Evolutionary conservation across 208 protist species (phyloP), one percentile per base, ranked within the genome.

Genomic region (Novymonas esmeraldas): DNA sequence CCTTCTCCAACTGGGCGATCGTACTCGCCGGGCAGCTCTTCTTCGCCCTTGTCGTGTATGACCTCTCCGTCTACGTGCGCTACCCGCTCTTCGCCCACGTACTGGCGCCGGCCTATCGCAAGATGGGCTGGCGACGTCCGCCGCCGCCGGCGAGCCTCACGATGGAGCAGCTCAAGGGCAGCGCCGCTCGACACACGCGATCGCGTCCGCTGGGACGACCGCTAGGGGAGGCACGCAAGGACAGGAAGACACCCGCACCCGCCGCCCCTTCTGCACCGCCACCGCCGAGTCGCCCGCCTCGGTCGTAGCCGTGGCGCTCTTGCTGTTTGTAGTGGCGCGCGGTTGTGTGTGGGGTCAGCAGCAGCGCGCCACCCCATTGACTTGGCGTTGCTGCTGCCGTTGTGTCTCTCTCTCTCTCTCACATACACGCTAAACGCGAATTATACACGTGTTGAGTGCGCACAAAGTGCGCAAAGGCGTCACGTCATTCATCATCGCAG

Each of bases 41-140:
- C 56, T 54, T 92, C 20, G 85, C 79, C 36, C 20, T 94, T 18
- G 48, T 90, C 24, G 65, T 94, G 34, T 94, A 94, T 70, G 89
- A 94, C 63, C 45, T 91, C 39, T 87, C 81, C 0, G 85, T 90
- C 18, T 94, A 94, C 39, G 50, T 92, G 29, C 89, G 89, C 4
- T 92, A 92, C 52, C 89, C 89, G 0, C 70, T 89, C 29, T 94
- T 94, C 46, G 78, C 84, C 16, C 58, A 86, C 34, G 63, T 90
- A 1, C 51, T 94, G 24, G 89, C 83, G 0, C 89, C 89, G n/a
- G 11, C 70, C 2, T 94, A 85, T 54, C 85, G 89, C 16, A 73
- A 70, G 63, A 48, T 81, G 63, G 74, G 77, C 13, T 79, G 64
- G 71, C 50, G 78, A n/a, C 74, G 76, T 2, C 65, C 78, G 3